Percentiles rank a stretch among this genome's conserved stretches.
Evolutionary conservation across 2,329 filamentous ascomycete genomes (phyloP).

Genomic region (Neobulgaria alba): DNA sequence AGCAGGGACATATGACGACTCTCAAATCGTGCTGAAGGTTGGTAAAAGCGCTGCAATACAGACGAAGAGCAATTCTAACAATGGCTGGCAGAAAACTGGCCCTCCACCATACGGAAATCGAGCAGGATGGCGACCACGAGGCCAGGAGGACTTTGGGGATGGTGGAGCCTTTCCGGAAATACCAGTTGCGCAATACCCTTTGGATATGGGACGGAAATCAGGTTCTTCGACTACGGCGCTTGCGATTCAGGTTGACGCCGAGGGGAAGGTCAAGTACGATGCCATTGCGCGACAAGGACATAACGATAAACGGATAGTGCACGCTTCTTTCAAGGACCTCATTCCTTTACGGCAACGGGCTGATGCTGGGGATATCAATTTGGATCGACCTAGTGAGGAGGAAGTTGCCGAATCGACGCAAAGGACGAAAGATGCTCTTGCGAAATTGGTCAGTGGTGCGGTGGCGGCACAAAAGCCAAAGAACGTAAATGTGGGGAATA

Average conservation of each 20-base stretch:
- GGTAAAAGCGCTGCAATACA: slow-evolving; percentile 17
- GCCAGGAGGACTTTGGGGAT: slow-evolving; percentile 87
- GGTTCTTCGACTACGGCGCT: slow-evolving; percentile 70
- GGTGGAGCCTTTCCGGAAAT: slow-evolving; percentile 95
- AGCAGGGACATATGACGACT: slow-evolving; percentile 71
- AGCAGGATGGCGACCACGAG: slow-evolving; percentile 81
- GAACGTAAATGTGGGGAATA: slow-evolving; percentile 73
- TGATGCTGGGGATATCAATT: slow-evolving; percentile 82
- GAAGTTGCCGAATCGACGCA: slow-evolving; percentile 78
- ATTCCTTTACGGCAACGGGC: slow-evolving; percentile 90
- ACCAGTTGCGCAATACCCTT: slow-evolving; percentile 86
- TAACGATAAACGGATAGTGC: slow-evolving; percentile 72
- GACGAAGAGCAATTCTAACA: slow-evolving; percentile 11
- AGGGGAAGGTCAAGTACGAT: slow-evolving; percentile 94
- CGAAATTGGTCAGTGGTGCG: slow-evolving; percentile 72
- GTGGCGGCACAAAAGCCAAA: slow-evolving; percentile 93
- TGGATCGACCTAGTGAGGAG: slow-evolving; percentile 77
- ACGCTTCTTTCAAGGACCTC: slow-evolving; percentile 92
- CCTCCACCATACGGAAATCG: slow-evolving; percentile 85
- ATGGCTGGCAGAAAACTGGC: slow-evolving; percentile 53
- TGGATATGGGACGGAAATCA: slow-evolving; percentile 85
- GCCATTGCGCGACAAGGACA: slow-evolving; percentile 89
- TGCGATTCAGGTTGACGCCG: slow-evolving; percentile 80
- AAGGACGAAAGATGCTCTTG: slow-evolving; percentile 79
- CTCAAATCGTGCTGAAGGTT: slow-evolving; percentile 73